phyloP scores from a whole-genome alignment of 305 asterid species.

The Fraxinus albicans region DNA sequence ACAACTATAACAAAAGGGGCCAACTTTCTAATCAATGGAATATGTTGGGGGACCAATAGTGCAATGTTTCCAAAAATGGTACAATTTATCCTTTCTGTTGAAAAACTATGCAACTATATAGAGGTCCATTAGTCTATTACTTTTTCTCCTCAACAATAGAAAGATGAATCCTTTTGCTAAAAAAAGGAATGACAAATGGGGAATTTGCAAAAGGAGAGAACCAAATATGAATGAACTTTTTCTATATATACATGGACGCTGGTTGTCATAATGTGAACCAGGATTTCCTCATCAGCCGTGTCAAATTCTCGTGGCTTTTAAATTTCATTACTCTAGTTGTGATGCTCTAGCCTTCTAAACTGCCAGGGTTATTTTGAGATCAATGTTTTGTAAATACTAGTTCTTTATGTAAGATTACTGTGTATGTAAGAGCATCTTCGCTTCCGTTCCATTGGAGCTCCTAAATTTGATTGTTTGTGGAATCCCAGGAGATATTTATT shows the following conservation, averaged over 20 bases:
- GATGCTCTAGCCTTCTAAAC: background rate
- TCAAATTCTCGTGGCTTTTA: background rate
- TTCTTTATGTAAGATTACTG: background rate
- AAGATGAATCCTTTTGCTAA: background rate
- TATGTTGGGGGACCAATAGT: background rate
- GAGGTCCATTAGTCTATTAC: background rate
- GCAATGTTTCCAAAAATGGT: background rate
- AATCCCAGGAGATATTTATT: background rate
- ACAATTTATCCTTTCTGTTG: background rate
- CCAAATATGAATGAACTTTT: background rate
- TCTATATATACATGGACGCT: background rate
- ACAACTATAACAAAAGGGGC: background rate
- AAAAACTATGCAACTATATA: background rate
- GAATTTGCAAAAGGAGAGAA: background rate
- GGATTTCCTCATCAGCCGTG: background rate
- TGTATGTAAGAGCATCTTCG: background rate
- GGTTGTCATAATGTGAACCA: background rate
- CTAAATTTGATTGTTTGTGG: background rate
- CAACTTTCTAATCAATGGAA: background rate
- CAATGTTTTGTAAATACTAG: background rate
- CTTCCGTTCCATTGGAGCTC: background rate
- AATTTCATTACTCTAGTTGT: background rate
- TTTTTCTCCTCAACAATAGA: background rate
- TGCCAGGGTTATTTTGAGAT: background rate
- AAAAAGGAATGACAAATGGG: background rate